Evolutionary conservation across 2,329 filamentous ascomycete species (phyloP).

Genomic region (Chalara sp.): DNA sequence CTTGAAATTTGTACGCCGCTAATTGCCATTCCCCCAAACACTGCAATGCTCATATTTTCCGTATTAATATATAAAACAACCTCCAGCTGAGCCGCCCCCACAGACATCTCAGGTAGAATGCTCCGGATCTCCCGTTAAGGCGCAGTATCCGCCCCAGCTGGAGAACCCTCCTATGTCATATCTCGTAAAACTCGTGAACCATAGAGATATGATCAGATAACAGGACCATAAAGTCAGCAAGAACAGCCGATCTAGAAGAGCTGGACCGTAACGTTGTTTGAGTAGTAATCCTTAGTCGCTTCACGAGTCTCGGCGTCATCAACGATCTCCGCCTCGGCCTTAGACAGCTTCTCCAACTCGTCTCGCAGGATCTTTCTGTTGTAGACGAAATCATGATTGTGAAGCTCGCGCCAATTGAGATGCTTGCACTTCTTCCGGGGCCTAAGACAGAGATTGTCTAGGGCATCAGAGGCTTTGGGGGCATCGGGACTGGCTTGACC

Average conservation of each 20-base stretch:
- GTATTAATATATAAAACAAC: no score
- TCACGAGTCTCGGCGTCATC: slow-evolving; percentile 24
- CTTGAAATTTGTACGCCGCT: no score
- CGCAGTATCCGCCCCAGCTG: no score
- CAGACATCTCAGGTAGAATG: no score
- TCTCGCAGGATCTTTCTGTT: slow-evolving; percentile 10
- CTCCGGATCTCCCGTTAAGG: no score
- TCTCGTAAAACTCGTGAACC: no score
- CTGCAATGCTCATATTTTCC: no score
- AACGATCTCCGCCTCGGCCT: slow-evolving; percentile 17
- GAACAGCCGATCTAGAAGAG: slow-evolving; percentile 9
- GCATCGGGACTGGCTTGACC: slow-evolving; percentile 15
- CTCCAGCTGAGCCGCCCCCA: no score
- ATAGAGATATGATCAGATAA: no score
- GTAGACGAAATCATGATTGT: slow-evolving; percentile 15
- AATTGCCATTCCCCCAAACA: no score
- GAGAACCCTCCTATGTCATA: no score
- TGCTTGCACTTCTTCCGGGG: slow-evolving; percentile 20
- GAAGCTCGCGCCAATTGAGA: slow-evolving; percentile 18
- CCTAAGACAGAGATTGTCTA: slow-evolving; percentile 22
- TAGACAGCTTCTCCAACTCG: slow-evolving; percentile 13
- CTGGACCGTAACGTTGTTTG: slow-evolving; percentile 17
- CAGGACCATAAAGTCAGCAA: no score
- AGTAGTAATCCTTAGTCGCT: slow-evolving; percentile 21
- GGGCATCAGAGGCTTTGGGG: slow-evolving; percentile 14